These are phyloP conservation scores for Vaucheria bursata DNA, from an alignment of 352 stramenopile species.

Conservation along the genomic window DNA sequence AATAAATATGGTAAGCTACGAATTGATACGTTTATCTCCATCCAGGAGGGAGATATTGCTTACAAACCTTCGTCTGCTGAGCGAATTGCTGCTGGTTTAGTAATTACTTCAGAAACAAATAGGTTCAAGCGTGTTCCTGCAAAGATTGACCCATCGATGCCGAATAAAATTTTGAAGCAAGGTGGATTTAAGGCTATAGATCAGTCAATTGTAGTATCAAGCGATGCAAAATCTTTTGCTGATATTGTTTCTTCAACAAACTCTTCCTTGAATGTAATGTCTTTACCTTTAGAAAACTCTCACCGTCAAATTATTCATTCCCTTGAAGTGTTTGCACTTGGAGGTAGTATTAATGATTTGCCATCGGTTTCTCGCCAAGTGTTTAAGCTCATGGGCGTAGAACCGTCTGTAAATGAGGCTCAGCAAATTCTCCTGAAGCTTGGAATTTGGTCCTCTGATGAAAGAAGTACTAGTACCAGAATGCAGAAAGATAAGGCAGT, in stretches of 20 bases:
- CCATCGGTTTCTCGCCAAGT: not conserved
- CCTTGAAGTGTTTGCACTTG: constrained; percentile 11
- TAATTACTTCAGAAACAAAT: constrained; percentile 14
- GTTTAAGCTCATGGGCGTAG: not conserved
- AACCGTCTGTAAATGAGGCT: constrained; percentile 16
- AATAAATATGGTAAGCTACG: not conserved
- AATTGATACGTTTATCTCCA: not conserved
- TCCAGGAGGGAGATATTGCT: not conserved
- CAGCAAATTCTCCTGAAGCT: constrained; percentile 39
- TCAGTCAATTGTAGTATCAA: constrained; percentile 10
- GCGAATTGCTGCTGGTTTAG: constrained; percentile 28
- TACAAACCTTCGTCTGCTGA: constrained; percentile 14
- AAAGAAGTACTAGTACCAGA: not conserved
- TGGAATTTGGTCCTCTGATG: constrained; percentile 22
- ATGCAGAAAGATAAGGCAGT: constrained; percentile 10
- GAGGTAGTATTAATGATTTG: not conserved
- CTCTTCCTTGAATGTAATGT: not conserved
- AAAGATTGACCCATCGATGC: too few species aligned
- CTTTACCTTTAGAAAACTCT: constrained; percentile 10
- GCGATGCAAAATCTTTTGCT: constrained; percentile 16
- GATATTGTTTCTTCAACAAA: not conserved
- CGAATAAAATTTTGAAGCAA: too few species aligned
- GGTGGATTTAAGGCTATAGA: constrained; percentile 17
- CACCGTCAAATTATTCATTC: constrained; percentile 5
- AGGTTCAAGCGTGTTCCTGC: constrained; percentile 40